Conservation (phyloP, 2,329 filamentous ascomycete genomes). For the Phialocephala subalpina region DNA sequence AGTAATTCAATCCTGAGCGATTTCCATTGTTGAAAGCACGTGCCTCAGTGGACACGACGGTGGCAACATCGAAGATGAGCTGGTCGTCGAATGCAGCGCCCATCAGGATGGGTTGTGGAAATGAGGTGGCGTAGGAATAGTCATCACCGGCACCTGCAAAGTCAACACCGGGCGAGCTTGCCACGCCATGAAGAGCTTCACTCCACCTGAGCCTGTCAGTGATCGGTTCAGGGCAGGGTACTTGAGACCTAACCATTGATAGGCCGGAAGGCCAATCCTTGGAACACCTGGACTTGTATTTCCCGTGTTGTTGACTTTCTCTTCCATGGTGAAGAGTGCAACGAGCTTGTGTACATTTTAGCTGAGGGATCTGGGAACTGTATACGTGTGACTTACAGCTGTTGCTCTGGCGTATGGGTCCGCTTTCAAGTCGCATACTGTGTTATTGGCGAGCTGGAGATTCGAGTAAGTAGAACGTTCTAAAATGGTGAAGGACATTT, state of each 20-base stretch:
- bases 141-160: conserved; percentile 58
- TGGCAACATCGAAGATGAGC: conserved; percentile 63
- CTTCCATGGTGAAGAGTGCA: conserved; percentile 18
- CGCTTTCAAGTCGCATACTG: conserved; percentile 34
- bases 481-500: neutral
- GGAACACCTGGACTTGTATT: conserved; percentile 21
- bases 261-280: conserved; percentile 45
- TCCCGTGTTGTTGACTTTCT: conserved; percentile 12
- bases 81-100: conserved; percentile 70
- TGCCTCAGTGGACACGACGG: conserved; percentile 64
- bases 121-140: conserved; percentile 68
- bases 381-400: conserved; percentile 25
- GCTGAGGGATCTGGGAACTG: neutral
- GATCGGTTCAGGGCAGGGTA: neutral
- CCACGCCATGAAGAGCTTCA: conserved; percentile 69
- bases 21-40: conserved; percentile 70
- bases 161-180: conserved; percentile 59
- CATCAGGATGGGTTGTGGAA: conserved; percentile 69
- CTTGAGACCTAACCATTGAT: conserved; percentile 49
- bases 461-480: neutral
- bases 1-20: conserved; percentile 63
- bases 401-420: conserved; percentile 28
- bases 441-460: conserved; percentile 50
- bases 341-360: conserved; percentile 18
- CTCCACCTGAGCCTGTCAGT: conserved; percentile 54